phyloP scores from a whole-genome alignment of 768 basidiomycete genomes.

The Termitomyces sp. region DNA sequence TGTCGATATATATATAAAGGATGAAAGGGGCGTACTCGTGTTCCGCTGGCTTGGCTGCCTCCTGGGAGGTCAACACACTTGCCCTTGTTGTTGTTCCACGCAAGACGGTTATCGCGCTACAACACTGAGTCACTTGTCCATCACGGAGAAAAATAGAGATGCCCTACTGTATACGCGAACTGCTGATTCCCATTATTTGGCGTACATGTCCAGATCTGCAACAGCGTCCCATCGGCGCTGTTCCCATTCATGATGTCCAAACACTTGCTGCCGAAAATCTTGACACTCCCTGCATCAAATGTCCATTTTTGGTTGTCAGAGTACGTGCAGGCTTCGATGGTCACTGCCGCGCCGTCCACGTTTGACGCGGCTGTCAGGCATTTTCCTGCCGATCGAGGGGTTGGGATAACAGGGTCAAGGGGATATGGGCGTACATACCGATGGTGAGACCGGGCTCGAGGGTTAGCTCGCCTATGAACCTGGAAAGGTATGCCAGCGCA shows the following conservation, averaged over 20 bases:
- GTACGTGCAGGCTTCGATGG: conserved; percentile 41
- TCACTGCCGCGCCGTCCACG: conserved; percentile 42
- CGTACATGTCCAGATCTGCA: conserved; percentile 50
- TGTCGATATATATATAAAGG: conserved; percentile 29
- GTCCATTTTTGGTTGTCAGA: conserved; percentile 43
- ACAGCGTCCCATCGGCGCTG: conserved; percentile 36
- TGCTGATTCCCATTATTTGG: conserved; percentile 37
- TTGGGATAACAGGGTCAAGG: neutral
- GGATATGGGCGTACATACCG: conserved; percentile 23
- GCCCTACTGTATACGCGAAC: conserved; percentile 39
- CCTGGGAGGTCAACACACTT: conserved; percentile 46
- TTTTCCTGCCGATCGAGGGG: conserved; percentile 28
- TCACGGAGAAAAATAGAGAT: neutral
- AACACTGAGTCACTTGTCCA: neutral
- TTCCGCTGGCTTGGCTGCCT: conserved; percentile 36
- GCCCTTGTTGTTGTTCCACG: conserved; percentile 42
- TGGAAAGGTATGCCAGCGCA: conserved; percentile 10
- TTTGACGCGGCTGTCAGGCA: conserved; percentile 50
- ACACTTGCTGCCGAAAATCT: conserved; percentile 43
- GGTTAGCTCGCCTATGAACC: conserved; percentile 37
- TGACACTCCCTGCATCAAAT: conserved; percentile 36
- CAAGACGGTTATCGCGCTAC: conserved; percentile 31
- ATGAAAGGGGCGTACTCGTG: conserved; percentile 25
- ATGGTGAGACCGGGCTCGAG: conserved; percentile 38
- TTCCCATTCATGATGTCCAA: conserved; percentile 41